phyloP scores from a whole-genome alignment of 1,284 basidiomycete species.

The Ceratobasidium sp. region DNA sequence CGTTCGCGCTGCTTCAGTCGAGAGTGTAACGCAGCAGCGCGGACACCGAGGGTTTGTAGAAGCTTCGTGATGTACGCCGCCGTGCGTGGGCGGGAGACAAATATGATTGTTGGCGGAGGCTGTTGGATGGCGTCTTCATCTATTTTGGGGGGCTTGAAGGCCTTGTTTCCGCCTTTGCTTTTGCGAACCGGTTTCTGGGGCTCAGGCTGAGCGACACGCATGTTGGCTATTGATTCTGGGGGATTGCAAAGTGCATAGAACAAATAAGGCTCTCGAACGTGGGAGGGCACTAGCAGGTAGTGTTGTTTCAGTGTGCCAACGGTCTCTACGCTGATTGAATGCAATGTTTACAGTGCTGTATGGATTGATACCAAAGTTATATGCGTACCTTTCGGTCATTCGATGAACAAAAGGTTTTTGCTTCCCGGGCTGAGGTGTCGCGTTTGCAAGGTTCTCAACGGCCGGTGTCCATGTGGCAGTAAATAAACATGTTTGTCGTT shows the following conservation, averaged over 20 bases:
- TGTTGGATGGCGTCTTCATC: conserved; percentile 55
- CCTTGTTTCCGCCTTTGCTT: conserved; percentile 46
- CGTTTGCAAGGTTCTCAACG: conserved; percentile 80
- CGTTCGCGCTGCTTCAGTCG: conserved; percentile 91
- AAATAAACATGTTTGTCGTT: conserved; percentile 95
- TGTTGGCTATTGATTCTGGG: conserved; percentile 73
- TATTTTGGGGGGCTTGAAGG: conserved; percentile 43
- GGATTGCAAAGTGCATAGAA: conserved; percentile 90
- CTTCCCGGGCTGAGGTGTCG: conserved; percentile 81
- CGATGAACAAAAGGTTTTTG: conserved; percentile 87
- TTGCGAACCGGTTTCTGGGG: conserved; percentile 48
- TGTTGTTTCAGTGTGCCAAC: conserved; percentile 84
- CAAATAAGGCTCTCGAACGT: conserved; percentile 93
- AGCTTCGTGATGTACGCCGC: conserved; percentile 88
- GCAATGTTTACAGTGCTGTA: conserved; percentile 25
- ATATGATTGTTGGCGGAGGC: conserved; percentile 94
- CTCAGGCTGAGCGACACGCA: conserved; percentile 67
- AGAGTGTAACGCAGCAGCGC: conserved; percentile 91
- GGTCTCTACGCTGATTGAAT: conserved; percentile 74
- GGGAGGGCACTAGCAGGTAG: conserved; percentile 93
- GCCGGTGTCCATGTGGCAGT: conserved; percentile 93
- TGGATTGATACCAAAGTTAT: background rate
- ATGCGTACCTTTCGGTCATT: conserved; percentile 72
- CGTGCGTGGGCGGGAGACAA: conserved; percentile 86
- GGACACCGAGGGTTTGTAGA: conserved; percentile 80